These are phyloP conservation scores for Omphalotus olearius DNA, from an alignment of 1,284 basidiomycete genomes.

Conservation along the genomic window DNA sequence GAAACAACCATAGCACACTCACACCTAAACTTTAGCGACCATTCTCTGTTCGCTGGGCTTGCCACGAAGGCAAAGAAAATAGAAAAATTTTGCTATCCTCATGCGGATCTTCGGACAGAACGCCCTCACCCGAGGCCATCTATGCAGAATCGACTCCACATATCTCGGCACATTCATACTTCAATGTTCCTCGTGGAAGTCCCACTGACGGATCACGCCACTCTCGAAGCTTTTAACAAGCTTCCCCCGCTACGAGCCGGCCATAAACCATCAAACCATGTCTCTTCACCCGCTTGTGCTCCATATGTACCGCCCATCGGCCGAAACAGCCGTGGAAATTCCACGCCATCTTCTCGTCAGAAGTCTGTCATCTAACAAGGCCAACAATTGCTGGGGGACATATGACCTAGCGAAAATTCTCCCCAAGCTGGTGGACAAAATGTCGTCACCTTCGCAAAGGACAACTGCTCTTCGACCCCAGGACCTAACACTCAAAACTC, in stretches of 20 bases:
- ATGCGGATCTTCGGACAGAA: constrained; percentile 1
- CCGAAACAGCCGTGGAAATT: constrained; percentile 11
- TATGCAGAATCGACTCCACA: background rate
- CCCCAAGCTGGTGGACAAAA: background rate
- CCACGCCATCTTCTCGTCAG: constrained; percentile 6
- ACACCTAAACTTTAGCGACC: too few relatives aligned
- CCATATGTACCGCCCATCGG: constrained; percentile 7
- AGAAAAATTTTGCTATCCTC: constrained; percentile 6
- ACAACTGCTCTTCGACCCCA: constrained; percentile 6
- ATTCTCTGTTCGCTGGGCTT: background rate
- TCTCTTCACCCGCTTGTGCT: constrained; percentile 12
- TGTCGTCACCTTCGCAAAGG: constrained; percentile 1
- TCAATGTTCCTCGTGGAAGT: background rate
- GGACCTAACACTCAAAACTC: background rate
- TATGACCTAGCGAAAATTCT: background rate
- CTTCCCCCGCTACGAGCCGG: constrained; percentile 15
- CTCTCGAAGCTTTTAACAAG: constrained; percentile 15
- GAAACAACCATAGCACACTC: too few relatives aligned
- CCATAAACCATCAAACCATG: constrained; percentile 10
- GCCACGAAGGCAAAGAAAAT: constrained; percentile 5
- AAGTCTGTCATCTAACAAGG: constrained; percentile 3
- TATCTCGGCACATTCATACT: background rate
- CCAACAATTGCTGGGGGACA: constrained; percentile 5
- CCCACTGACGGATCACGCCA: constrained; percentile 7
- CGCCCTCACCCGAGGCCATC: constrained; percentile 7